Evolutionary conservation across 768 basidiomycete species (phyloP), one percentile per base, ranked within the genome.

Genomic region (Lyophyllum shimeji): DNA sequence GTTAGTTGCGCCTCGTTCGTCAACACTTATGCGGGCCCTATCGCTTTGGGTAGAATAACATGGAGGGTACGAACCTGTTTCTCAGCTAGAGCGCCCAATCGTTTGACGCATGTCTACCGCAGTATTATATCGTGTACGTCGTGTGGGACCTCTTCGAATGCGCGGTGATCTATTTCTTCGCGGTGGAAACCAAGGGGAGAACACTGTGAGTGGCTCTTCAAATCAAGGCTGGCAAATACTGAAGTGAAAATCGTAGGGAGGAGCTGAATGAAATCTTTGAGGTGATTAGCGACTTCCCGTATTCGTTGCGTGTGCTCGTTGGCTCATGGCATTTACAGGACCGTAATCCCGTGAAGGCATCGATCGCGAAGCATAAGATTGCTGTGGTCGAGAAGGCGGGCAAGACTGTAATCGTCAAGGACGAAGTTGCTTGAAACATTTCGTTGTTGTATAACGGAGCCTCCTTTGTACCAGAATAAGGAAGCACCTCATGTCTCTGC

Each of bases 21-120:
- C 64, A 84, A 82, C 61, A 76, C 75, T 11, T 85, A 81, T 51
- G 82, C 82, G 15, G 72, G 69, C 9, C 75, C 74, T 1, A 75
- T 75, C 46, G 74, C 69, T 7, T 64, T 75, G 18, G 65, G 66
- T 48, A 67, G 56, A 27, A 72, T 75, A 59, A 57, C 65, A 21
- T 75, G 74, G 74, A 70, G 53, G 61, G 73, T 74, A 56, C 15
- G 39, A 18, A 4, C 17, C 15, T 12, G 12, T 17, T 5, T n/a
- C 54, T 68, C 31, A 18, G 29, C 51, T 43, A 39, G 45, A 23
- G 9, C 20, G 55, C 29, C 44, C 21, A 15, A 24, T 17, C 37
- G 7, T 31, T 40, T 48, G 18, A 33, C 2, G 34, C n/a, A 37
- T 40, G 18, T 5, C 18, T 24, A 27, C 17, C 42, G 0, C 43